A percentile compares a stretch with the other conserved stretches of the same genome.
Conservation (phyloP, 768 basidiomycete species). For the Russula compacta region DNA sequence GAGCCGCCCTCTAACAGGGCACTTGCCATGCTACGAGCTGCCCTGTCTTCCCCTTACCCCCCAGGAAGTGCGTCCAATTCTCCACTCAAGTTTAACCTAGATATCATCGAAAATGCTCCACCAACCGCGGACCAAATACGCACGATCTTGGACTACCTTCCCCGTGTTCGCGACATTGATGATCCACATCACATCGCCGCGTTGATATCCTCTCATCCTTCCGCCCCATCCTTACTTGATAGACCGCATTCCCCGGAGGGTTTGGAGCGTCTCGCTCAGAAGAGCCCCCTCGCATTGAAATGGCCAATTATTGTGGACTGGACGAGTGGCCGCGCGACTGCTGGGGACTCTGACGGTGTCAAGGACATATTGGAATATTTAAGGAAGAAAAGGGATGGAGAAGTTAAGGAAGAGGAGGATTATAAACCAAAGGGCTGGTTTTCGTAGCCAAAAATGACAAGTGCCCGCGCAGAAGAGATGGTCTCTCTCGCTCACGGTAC, state of each 20-base stretch:
- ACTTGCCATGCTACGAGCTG: slow-evolving; percentile 46
- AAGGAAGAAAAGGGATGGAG: slow-evolving; percentile 59
- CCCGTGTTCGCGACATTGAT: slow-evolving; percentile 26
- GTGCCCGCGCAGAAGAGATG: background rate
- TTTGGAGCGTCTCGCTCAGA: slow-evolving; percentile 41
- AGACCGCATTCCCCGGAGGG: slow-evolving; percentile 35
- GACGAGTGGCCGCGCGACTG: slow-evolving; percentile 50
- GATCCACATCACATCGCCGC: slow-evolving; percentile 25
- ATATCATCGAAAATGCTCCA: slow-evolving; percentile 53
- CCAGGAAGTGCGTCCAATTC: slow-evolving; percentile 34
- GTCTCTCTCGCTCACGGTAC: background rate
- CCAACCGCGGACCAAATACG: slow-evolving; percentile 62
- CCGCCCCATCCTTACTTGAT: slow-evolving; percentile 29
- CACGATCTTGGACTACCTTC: slow-evolving; percentile 56
- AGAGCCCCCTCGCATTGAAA: slow-evolving; percentile 53
- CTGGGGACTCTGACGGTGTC: slow-evolving; percentile 67
- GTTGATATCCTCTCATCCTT: slow-evolving; percentile 59
- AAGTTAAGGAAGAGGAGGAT: slow-evolving; percentile 37
- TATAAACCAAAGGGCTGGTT: slow-evolving; percentile 38
- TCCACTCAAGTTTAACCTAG: slow-evolving; percentile 62
- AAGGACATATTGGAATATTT: slow-evolving; percentile 53
- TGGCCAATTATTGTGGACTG: slow-evolving; percentile 82
- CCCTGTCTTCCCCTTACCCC: slow-evolving; percentile 57
- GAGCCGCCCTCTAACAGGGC: slow-evolving; percentile 60
- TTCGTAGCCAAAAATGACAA: background rate